Conservation (phyloP, 495 filamentous ascomycete genomes). For the Talaromyces borbonicus region DNA sequence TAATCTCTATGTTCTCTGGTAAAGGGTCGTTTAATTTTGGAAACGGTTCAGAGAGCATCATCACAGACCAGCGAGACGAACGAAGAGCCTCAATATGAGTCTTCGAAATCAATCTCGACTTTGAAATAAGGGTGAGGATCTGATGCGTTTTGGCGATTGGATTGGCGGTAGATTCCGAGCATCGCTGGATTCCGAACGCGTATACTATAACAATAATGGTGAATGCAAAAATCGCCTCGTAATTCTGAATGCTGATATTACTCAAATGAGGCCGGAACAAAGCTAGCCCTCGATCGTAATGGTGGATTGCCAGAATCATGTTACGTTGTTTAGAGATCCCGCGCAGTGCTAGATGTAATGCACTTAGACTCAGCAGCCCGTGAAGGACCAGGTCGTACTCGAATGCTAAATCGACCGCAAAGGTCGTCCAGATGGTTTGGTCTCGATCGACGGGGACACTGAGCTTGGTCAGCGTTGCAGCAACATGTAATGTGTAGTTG, state of each 20-base stretch:
- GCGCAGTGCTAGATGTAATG: constrained; percentile 32
- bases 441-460: not conserved
- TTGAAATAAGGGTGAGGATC: not conserved
- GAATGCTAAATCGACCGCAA: constrained; percentile 36
- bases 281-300: constrained; percentile 37
- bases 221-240: constrained; percentile 43
- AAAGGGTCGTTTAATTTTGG: not conserved
- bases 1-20: not conserved
- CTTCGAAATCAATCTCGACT: not conserved
- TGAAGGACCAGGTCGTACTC: constrained; percentile 41
- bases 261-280: constrained; percentile 33
- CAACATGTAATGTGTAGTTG: constrained; percentile 5
- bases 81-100: not conserved
- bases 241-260: constrained; percentile 33
- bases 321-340: constrained; percentile 13
- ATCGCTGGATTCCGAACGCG: constrained; percentile 33
- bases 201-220: constrained; percentile 40
- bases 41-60: not conserved
- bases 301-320: constrained; percentile 32
- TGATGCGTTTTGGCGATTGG: constrained; percentile 3
- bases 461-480: not conserved
- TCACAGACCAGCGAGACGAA: constrained; percentile 1
- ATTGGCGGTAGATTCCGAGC: not conserved
- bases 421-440: constrained; percentile 27
- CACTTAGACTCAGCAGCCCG: constrained; percentile 39